Evolutionary conservation across 352 stramenopile genomes (phyloP).

Genomic region (Globisporangium cystogenes): DNA sequence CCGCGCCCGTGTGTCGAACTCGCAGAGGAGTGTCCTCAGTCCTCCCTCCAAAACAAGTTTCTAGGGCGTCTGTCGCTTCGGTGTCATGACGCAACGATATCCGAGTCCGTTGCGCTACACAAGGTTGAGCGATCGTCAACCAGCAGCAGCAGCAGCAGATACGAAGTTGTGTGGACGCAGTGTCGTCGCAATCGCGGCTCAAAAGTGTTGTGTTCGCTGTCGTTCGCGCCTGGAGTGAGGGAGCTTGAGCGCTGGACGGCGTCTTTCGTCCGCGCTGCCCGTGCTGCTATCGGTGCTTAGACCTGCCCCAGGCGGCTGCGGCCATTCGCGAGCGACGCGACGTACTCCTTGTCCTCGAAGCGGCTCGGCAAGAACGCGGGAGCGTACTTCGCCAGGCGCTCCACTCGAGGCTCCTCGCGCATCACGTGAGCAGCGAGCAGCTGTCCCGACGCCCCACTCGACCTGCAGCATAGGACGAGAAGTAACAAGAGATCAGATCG

Average conservation of each 20-base stretch:
- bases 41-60: too few relatives aligned
- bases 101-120: too few relatives aligned
- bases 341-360: constrained; percentile 54
- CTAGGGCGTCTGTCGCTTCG: too few relatives aligned
- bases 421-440: constrained; percentile 62
- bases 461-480: constrained; percentile 20
- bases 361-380: constrained; percentile 54
- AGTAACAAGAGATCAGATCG: not conserved
- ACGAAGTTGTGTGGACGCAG: too few relatives aligned
- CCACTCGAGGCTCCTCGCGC: constrained; percentile 32
- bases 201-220: not conserved
- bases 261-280: too few relatives aligned
- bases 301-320: constrained; percentile 51
- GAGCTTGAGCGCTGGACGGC: not conserved
- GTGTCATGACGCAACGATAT: too few relatives aligned
- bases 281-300: constrained; percentile 9
- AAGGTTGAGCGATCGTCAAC: too few relatives aligned
- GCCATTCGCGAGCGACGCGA: constrained; percentile 46
- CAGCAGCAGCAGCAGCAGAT: too few relatives aligned
- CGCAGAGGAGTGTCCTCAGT: too few relatives aligned
- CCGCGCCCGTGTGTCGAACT: too few relatives aligned
- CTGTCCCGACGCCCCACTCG: constrained; percentile 61
- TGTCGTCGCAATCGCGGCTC: too few relatives aligned
- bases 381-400: constrained; percentile 39
- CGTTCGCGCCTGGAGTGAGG: not conserved